Conservation (phyloP, 78 protist genomes). For the Parvularia atlantis region DNA sequence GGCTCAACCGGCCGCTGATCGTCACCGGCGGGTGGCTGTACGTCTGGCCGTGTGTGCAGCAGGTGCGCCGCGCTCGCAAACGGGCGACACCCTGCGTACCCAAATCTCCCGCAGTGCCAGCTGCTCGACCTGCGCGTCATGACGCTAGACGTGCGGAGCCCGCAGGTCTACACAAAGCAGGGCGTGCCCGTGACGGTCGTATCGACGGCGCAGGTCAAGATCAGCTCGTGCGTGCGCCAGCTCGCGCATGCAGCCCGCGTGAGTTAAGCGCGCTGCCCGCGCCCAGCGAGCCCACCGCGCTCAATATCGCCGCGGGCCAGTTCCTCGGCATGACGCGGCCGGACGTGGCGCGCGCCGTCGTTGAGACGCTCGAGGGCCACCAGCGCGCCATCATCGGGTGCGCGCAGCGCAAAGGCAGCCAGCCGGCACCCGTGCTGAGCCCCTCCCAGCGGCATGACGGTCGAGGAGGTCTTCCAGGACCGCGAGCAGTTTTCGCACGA, state of each 20-base stretch:
- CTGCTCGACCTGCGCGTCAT: slow-evolving; percentile 4
- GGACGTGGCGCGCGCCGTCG: neutral
- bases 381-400: slow-evolving; percentile 43
- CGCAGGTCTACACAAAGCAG: neutral
- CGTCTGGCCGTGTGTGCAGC: slow-evolving; percentile 5
- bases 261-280: too few relatives aligned
- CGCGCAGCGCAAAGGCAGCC: neutral
- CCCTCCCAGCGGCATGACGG: slow-evolving; percentile 8
- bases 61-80: too few relatives aligned
- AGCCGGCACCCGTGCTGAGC: neutral
- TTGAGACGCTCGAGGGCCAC: slow-evolving; percentile 31
- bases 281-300: too few relatives aligned
- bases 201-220: slow-evolving; percentile 21
- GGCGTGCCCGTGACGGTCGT: slow-evolving; percentile 11
- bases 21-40: slow-evolving; percentile 13
- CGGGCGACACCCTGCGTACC: too few relatives aligned
- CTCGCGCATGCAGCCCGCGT: too few relatives aligned
- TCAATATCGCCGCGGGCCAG: too few relatives aligned
- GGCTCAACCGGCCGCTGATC: neutral
- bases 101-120: too few relatives aligned
- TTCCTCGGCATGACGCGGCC: slow-evolving; percentile 8
- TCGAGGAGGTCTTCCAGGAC: slow-evolving; percentile 36
- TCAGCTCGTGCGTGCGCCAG: too few relatives aligned
- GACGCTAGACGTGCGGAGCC: slow-evolving; percentile 2
- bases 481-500: slow-evolving; percentile 16